phyloP scores from a whole-genome alignment of 371 early-diverging fungal genomes.

The Syncephalis plumigaleata region DNA sequence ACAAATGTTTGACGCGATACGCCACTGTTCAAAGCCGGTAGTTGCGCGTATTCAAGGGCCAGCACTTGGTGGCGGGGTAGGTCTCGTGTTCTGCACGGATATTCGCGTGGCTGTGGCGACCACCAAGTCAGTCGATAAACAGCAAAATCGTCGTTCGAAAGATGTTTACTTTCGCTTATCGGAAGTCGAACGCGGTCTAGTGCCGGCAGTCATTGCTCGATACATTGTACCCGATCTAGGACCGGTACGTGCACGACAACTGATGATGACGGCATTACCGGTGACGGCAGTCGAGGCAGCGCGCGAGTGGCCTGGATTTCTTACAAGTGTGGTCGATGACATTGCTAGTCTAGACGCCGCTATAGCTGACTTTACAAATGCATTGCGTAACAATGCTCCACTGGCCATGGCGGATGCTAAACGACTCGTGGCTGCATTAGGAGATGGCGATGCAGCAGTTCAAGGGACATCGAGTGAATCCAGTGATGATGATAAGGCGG shows the following conservation, averaged over 20 bases:
- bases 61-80: constrained; percentile 53
- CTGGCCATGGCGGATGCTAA: constrained; percentile 34
- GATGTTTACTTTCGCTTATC: constrained; percentile 35
- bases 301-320: constrained; percentile 12
- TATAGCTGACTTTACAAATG: constrained; percentile 18
- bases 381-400: constrained; percentile 33
- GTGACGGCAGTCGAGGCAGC: constrained; percentile 21
- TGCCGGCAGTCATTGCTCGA: constrained; percentile 54
- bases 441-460: constrained; percentile 9
- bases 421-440: constrained; percentile 23
- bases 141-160: too few relatives aligned
- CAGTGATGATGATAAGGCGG: constrained; percentile 10
- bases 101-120: constrained; percentile 23
- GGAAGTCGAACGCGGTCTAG: constrained; percentile 45
- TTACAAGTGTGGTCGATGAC: constrained; percentile 17
- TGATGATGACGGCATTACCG: constrained; percentile 41
- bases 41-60: constrained; percentile 51
- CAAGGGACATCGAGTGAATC: too few relatives aligned
- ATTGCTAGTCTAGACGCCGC: constrained; percentile 18
- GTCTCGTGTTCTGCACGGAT: constrained; percentile 43
- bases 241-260: constrained; percentile 26
- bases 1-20: constrained; percentile 14
- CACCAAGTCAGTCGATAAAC: too few relatives aligned
- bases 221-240: constrained; percentile 48
- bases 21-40: constrained; percentile 12